Evolutionary conservation across 139 green algal species (phyloP), one percentile per base, ranked within the genome.

Genomic region (Haematococcus lacustris): DNA sequence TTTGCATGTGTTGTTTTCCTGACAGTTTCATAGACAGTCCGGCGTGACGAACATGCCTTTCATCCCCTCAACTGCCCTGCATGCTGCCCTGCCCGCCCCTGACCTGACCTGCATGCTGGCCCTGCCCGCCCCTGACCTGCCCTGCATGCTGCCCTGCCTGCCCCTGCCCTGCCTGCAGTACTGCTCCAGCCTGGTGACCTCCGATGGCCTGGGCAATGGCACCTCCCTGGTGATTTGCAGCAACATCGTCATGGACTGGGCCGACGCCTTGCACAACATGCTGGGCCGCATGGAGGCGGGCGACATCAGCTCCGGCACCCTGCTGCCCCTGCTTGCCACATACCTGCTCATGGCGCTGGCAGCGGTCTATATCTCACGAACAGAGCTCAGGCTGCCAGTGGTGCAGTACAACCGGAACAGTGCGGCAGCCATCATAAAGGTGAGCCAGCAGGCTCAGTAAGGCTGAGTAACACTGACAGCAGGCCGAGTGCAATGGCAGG

Each of bases 211-310:
- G 4, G 80, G 84, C 38, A 86, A 85, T 65, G 84, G 84, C 40
- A 82, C 78, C 38, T 79, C 76, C 0, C 73, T 89, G 7, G 84
- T 89, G 7, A 89, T 89, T 68, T 89, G 84, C 69, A 70, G 76
- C 33, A 53, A 65, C 65, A 85, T 89, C 66, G 76, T 86, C 7
- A 79, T 74, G 28, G 83, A 85, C 40, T 88, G 85, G 38, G 79
- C 83, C 2, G 67, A 67, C 38, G 80, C 83, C 1, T 72, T 88
- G 26, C 77, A 83, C 70, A 38, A 70, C 28, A 66, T 86, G 33
- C 37, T 82, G 26, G 57, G 70, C 4, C 68, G 66, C 9, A 47
- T 83, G 13, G 75, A 82, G 70, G 62, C 79, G 0, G 68, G 70
- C 25, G 28, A 64, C 35, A 63, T 83, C 7, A 39, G 72, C 2